Evolutionary conservation across 225 moss, liverwort and hornwort species (phyloP).

Genomic region (Polytrichum commune): DNA sequence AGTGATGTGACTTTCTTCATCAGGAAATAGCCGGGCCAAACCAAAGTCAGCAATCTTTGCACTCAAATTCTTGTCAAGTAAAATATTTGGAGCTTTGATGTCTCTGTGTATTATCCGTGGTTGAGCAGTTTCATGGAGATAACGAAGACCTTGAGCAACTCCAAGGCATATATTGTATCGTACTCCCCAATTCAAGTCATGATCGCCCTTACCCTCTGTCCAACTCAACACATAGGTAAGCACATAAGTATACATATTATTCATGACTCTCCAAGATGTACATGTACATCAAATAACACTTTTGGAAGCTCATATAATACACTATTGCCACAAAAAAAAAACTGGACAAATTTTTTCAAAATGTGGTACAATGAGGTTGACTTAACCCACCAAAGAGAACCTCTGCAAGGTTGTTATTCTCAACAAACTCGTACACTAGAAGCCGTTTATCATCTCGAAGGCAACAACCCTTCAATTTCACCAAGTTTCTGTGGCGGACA

Average conservation of each 20-base stretch:
- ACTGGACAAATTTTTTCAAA: neutral
- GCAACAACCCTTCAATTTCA: conserved; percentile 4
- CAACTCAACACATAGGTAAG: neutral
- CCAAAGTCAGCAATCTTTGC: conserved; percentile 47
- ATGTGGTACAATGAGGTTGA: neutral
- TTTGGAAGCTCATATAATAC: neutral
- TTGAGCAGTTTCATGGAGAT: conserved; percentile 32
- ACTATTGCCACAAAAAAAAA: neutral
- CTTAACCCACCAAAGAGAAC: conserved; percentile 26
- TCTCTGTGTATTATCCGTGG: conserved; percentile 37
- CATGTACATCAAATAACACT: neutral
- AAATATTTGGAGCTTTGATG: conserved; percentile 38
- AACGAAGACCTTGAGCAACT: conserved; percentile 19
- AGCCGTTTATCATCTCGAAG: conserved; percentile 18
- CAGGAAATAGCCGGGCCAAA: conserved; percentile 21
- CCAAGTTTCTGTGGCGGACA: conserved; percentile 33
- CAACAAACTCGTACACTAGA: conserved; percentile 28
- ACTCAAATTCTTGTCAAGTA: conserved; percentile 27
- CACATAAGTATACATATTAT: neutral
- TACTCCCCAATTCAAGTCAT: conserved; percentile 19
- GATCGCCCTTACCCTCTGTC: conserved; percentile 7
- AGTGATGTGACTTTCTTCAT: conserved; percentile 24
- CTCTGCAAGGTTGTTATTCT: conserved; percentile 16
- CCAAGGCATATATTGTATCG: conserved; percentile 13
- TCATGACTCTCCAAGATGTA: neutral